These are phyloP conservation scores for Gryganskiella cystojenkinii DNA, from an alignment of 192 early-diverging fungal species.

Conservation along the genomic window DNA sequence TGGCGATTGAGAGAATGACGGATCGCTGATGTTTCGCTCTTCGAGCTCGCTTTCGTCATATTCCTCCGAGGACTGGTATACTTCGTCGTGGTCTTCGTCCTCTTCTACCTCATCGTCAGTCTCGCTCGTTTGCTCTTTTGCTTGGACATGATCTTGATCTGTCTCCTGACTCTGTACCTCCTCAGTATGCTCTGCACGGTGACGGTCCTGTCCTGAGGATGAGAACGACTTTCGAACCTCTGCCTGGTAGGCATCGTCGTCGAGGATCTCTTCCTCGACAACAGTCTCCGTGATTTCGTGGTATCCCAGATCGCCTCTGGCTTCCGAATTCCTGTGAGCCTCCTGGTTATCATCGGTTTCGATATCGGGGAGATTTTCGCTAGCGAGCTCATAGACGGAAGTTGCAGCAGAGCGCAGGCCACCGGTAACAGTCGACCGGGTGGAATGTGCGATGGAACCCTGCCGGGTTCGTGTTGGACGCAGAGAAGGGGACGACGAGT, in stretches of 20 bases:
- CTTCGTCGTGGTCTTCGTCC: constrained; percentile 30
- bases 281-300: constrained; percentile 37
- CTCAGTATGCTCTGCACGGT: too few relatives aligned
- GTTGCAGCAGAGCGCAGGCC: constrained; percentile 22
- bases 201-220: not conserved
- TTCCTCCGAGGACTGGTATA: constrained; percentile 46
- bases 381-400: constrained; percentile 45
- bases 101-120: not conserved
- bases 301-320: not conserved
- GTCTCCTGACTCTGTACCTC: too few relatives aligned
- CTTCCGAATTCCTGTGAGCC: not conserved
- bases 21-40: not conserved
- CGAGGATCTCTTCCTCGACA: constrained; percentile 32
- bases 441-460: constrained; percentile 23
- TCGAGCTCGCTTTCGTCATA: constrained; percentile 24
- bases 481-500: not conserved
- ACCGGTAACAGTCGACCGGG: constrained; percentile 20
- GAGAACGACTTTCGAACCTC: constrained; percentile 10
- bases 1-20: too few relatives aligned
- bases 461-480: constrained; percentile 6
- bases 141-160: too few relatives aligned
- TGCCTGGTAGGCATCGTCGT: constrained; percentile 25
- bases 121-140: too few relatives aligned
- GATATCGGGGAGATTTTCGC: constrained; percentile 12
- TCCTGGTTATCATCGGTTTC: not conserved